Percentiles rank a stretch among this genome's conserved stretches.
phyloP scores from a whole-genome alignment of 2,329 filamentous ascomycete species.

The Paramyrothecium sp. region DNA sequence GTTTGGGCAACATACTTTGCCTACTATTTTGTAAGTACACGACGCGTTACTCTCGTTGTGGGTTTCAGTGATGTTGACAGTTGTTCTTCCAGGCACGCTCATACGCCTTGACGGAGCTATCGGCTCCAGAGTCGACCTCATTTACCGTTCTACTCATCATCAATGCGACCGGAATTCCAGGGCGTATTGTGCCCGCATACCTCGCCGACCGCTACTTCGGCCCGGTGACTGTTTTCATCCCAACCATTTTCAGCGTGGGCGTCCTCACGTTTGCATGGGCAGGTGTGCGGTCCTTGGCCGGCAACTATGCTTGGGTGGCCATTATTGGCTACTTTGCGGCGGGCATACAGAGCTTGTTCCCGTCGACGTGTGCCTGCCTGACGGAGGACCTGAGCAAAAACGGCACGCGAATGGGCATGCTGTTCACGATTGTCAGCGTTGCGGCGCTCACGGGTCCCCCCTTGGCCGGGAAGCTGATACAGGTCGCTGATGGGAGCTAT shows the following conservation, averaged over 20 bases:
- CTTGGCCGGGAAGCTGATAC: slow-evolving; percentile 50
- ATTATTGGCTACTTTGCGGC: slow-evolving; percentile 65
- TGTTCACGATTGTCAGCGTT: slow-evolving; percentile 55
- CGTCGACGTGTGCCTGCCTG: slow-evolving; percentile 45
- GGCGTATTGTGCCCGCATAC: slow-evolving; percentile 52
- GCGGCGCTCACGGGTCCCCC: slow-evolving; percentile 54
- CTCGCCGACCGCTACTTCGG: slow-evolving; percentile 55
- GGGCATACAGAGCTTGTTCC: slow-evolving; percentile 65
- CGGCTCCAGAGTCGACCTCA: slow-evolving; percentile 46
- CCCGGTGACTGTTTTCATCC: slow-evolving; percentile 54
- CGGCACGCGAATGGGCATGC: slow-evolving; percentile 59
- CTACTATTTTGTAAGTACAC: slow-evolving; percentile 41
- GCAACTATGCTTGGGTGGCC: slow-evolving; percentile 55
- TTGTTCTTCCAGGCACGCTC: slow-evolving; percentile 29
- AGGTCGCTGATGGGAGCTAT: slow-evolving; percentile 40
- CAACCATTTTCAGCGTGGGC: slow-evolving; percentile 44
- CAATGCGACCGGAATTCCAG: slow-evolving; percentile 56
- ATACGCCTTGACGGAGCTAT: slow-evolving; percentile 38
- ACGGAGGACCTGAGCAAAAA: slow-evolving; percentile 52
- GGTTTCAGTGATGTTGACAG: background rate
- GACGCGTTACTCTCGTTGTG: background rate
- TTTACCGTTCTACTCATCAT: slow-evolving; percentile 59
- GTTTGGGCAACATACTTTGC: slow-evolving; percentile 51
- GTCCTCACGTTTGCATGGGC: slow-evolving; percentile 52
- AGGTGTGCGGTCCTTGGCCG: slow-evolving; percentile 35